Evolutionary conservation across 306 rosid genomes (phyloP).

Genomic region (Clitoria ternatea): DNA sequence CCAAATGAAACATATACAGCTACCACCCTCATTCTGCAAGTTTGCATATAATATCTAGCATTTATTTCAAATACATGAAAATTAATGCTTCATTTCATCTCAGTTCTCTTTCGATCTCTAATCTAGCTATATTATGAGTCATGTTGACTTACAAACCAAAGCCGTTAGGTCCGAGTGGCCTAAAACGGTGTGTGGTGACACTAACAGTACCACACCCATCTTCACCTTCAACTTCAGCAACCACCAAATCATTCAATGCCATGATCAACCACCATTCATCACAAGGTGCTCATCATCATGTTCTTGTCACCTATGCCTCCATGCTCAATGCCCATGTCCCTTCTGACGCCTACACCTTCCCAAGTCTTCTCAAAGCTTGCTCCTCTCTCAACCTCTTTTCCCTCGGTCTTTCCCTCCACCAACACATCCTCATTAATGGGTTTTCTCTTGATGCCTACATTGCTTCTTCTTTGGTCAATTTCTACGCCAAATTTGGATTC

Average conservation of each 20-base stretch:
- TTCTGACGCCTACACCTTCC: constrained; percentile 65
- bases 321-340: constrained; percentile 52
- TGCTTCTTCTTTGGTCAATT: constrained; percentile 55
- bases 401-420: constrained; percentile 51
- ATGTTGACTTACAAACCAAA: constrained; percentile 42
- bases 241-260: constrained; percentile 47
- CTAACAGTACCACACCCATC: background rate
- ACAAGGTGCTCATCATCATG: constrained; percentile 52
- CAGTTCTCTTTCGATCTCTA: too few relatives aligned
- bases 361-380: constrained; percentile 70
- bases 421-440: constrained; percentile 41
- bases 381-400: constrained; percentile 42
- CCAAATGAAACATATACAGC: too few relatives aligned
- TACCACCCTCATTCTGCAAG: too few relatives aligned
- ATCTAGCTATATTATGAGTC: too few relatives aligned
- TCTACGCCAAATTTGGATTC: constrained; percentile 47
- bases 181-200: constrained; percentile 21
- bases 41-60: too few relatives aligned
- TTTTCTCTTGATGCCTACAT: constrained; percentile 53
- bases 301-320: constrained; percentile 42
- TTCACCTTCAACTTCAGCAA: constrained; percentile 13
- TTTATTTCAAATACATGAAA: too few relatives aligned
- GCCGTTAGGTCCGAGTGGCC: constrained; percentile 18
- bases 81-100: too few relatives aligned
- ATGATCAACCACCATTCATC: constrained; percentile 56